phyloP scores from a whole-genome alignment of 352 stramenopile species.

The Phytophthora citrophthora region DNA sequence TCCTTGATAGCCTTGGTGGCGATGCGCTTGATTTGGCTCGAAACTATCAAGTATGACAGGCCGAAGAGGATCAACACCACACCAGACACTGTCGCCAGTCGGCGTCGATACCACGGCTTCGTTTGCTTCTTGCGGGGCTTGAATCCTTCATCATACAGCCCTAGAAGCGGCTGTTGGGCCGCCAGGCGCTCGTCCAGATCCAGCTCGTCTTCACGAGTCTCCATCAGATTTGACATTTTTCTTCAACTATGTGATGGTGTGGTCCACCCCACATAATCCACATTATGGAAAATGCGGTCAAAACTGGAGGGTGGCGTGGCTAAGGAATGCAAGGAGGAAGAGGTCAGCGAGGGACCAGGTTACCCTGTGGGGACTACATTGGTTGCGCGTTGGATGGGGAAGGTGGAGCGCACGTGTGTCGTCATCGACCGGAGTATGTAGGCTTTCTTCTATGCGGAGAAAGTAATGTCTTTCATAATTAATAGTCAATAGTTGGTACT shows the following conservation, averaged over 20 bases:
- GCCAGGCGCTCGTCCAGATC: slow-evolving; percentile 34
- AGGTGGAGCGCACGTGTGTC: slow-evolving; percentile 79
- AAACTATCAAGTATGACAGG: slow-evolving; percentile 47
- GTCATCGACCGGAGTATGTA: slow-evolving; percentile 80
- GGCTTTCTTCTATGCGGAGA: not conserved
- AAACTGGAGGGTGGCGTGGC: slow-evolving; percentile 7
- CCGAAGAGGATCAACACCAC: slow-evolving; percentile 34
- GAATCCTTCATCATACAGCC: slow-evolving; percentile 15
- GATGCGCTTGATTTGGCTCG: slow-evolving; percentile 62
- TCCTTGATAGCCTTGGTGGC: slow-evolving; percentile 62
- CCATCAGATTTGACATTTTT: slow-evolving; percentile 14
- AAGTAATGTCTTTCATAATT: not conserved
- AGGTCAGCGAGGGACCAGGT: slow-evolving; percentile 32
- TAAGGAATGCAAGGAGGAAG: slow-evolving; percentile 24
- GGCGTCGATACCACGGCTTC: slow-evolving; percentile 36
- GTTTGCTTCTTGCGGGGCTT: not conserved
- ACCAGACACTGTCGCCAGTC: slow-evolving; percentile 16
- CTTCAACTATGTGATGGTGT: slow-evolving; percentile 11
- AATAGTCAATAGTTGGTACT: slow-evolving; percentile 23
- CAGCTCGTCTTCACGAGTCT: slow-evolving; percentile 19
- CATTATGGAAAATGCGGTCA: slow-evolving; percentile 26
- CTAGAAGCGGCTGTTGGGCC: slow-evolving; percentile 40
- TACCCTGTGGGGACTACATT: slow-evolving; percentile 69
- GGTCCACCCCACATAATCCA: not conserved
- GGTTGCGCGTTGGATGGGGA: slow-evolving; percentile 77